Conservation (phyloP, 805 yeast genomes). For the Ogataea trehaloabstinens region DNA sequence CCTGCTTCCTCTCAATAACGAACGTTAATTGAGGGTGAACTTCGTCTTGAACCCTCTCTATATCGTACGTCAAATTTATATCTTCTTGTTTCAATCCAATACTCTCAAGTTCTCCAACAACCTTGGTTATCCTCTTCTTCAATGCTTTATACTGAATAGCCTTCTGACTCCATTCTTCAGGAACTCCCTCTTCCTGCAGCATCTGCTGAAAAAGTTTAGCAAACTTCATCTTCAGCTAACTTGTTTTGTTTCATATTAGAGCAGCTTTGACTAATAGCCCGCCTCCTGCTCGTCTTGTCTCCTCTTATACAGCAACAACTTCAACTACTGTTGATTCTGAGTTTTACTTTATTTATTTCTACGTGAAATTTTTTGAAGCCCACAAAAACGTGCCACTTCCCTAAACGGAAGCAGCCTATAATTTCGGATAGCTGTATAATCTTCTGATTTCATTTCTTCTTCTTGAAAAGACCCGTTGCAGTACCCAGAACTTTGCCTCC, state of each 20-base stretch:
- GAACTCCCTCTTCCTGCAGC: slow-evolving; percentile 57
- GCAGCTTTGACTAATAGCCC: too few relatives aligned
- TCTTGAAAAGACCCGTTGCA: slow-evolving; percentile 37
- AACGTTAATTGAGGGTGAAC: slow-evolving; percentile 24
- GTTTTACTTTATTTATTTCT: too few relatives aligned
- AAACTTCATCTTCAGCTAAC: slow-evolving; percentile 55
- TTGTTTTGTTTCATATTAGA: too few relatives aligned
- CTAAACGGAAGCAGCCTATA: neutral
- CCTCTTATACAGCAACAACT: too few relatives aligned
- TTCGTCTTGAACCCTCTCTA: slow-evolving; percentile 16
- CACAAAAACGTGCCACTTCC: neutral
- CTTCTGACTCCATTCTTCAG: slow-evolving; percentile 62
- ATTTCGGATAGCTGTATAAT: too few relatives aligned
- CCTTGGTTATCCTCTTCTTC: slow-evolving; percentile 63
- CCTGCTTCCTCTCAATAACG: slow-evolving; percentile 23
- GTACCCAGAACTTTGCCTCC: slow-evolving; percentile 53
- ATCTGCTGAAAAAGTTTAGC: slow-evolving; percentile 69
- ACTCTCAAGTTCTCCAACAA: slow-evolving; percentile 59
- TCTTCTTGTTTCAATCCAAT: slow-evolving; percentile 54
- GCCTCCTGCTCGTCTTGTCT: too few relatives aligned
- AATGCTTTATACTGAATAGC: slow-evolving; percentile 72
- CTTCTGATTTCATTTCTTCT: slow-evolving; percentile 25
- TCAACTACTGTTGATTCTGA: too few relatives aligned
- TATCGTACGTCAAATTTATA: slow-evolving; percentile 21
- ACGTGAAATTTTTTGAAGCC: neutral